Percentiles rank a stretch among this genome's conserved stretches.
Conservation (phyloP, 257 asterid genomes). For the Perilla frutescens region DNA sequence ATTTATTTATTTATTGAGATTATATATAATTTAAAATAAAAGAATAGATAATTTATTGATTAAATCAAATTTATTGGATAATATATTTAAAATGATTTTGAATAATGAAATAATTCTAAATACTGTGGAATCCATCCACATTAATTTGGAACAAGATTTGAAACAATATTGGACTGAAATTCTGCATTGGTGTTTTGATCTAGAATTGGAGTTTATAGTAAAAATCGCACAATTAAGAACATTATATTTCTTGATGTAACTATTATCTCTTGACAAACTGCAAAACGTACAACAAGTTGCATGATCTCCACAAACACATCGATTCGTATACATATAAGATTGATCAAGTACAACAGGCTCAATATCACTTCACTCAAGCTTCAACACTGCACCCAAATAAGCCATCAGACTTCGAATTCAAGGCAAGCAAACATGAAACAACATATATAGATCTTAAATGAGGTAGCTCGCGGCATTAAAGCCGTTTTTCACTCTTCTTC, state of each 20-base stretch:
- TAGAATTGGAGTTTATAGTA: too few species aligned
- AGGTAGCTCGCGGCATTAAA: neutral
- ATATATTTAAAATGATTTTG: too few species aligned
- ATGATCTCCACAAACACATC: constrained; percentile 15
- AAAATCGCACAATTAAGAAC: too few species aligned
- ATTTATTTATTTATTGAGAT: too few species aligned
- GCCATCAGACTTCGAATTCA: constrained; percentile 23
- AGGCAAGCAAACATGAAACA: constrained; percentile 30
- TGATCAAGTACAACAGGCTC: neutral
- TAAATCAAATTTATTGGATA: too few species aligned
- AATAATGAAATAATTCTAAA: too few species aligned
- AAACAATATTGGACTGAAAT: too few species aligned
- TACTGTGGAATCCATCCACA: too few species aligned
- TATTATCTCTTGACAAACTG: neutral
- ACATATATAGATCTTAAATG: neutral
- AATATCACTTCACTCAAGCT: neutral
- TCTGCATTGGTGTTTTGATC: too few species aligned
- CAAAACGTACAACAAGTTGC: neutral
- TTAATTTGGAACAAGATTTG: too few species aligned
- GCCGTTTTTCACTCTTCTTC: constrained; percentile 14
- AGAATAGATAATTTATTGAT: too few species aligned
- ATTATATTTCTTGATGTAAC: neutral
- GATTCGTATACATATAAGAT: neutral
- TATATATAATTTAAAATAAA: too few species aligned
- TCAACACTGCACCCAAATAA: constrained; percentile 3